phyloP scores from a whole-genome alignment of 1,284 basidiomycete species.

The Microbotryum lychnidis-dioicae region DNA sequence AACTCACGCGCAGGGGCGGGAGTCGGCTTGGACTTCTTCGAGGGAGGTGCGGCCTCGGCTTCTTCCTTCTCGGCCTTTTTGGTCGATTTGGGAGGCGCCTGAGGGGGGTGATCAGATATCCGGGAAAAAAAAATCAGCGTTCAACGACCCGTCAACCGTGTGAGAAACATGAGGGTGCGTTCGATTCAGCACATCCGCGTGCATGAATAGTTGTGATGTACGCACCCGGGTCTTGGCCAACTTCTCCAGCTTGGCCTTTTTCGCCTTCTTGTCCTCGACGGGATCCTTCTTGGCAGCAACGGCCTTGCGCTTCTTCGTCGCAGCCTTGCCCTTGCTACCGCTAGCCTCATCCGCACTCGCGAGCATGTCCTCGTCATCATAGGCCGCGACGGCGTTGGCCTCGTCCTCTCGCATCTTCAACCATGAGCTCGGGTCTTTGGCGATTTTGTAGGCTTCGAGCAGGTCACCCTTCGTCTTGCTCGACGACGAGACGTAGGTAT shows the following conservation, averaged over 20 bases:
- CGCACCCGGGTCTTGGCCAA: constrained; percentile 14
- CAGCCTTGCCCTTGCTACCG: constrained; percentile 50
- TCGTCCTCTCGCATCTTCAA: constrained; percentile 49
- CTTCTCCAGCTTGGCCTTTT: constrained; percentile 22
- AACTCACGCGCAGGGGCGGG: constrained; percentile 8
- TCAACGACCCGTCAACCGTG: too few relatives aligned
- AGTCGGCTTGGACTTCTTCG: constrained; percentile 30
- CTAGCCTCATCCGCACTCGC: constrained; percentile 54
- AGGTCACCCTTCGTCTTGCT: constrained; percentile 66
- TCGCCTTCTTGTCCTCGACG: constrained; percentile 49
- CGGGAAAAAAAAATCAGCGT: too few relatives aligned
- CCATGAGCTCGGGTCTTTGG: constrained; percentile 71
- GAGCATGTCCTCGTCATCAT: constrained; percentile 53
- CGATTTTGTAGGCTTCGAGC: constrained; percentile 68
- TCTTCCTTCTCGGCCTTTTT: neutral
- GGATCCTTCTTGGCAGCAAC: constrained; percentile 39
- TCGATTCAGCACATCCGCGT: too few relatives aligned
- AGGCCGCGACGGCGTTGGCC: constrained; percentile 51
- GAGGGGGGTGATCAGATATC: too few relatives aligned
- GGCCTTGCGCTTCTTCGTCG: constrained; percentile 43
- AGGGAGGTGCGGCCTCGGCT: constrained; percentile 20
- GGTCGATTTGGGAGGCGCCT: too few relatives aligned
- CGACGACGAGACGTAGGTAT: constrained; percentile 64
- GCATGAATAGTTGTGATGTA: neutral
- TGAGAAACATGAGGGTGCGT: too few relatives aligned